A percentile compares a stretch with the other conserved stretches of the same genome.
phyloP scores from a whole-genome alignment of 352 stramenopile genomes.

The Blastocystis sp. region DNA sequence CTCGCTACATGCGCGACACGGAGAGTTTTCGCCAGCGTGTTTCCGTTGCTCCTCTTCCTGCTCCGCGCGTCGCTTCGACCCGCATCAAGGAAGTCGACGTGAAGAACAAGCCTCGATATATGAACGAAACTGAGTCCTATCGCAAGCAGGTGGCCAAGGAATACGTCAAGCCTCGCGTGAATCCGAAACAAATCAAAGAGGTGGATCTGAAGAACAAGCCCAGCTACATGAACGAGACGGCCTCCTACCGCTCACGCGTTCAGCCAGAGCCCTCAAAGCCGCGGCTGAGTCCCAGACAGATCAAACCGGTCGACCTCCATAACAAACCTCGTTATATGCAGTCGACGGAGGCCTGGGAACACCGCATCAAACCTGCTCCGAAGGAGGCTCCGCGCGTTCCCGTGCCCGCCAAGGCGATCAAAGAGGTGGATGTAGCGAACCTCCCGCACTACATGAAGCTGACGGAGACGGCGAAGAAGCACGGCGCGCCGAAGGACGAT shows the following conservation, averaged over 20 bases:
- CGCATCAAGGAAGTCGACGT: conserved; percentile 12
- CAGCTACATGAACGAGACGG: conserved; percentile 18
- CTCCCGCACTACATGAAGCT: conserved; percentile 41
- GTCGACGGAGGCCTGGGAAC: not conserved
- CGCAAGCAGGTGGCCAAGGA: not conserved
- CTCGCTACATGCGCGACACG: conserved; percentile 30
- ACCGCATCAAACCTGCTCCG: not conserved
- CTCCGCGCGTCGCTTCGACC: not conserved
- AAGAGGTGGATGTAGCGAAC: not conserved
- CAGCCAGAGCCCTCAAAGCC: not conserved
- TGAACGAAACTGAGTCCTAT: conserved; percentile 2
- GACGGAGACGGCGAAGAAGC: not conserved
- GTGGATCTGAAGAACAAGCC: conserved; percentile 23
- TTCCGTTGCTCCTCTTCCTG: not conserved
- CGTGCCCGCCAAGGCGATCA: not conserved
- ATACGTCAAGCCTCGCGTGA: not conserved
- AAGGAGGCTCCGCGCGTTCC: not conserved
- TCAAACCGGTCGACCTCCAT: not conserved
- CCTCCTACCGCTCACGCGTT: not conserved
- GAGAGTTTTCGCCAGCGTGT: not conserved
- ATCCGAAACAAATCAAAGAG: conserved; percentile 15
- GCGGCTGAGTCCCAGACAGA: not conserved
- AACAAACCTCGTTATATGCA: conserved; percentile 40
- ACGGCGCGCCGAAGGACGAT: not conserved
- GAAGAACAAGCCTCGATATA: conserved; percentile 13